Base-by-base conservation (phyloP, 257 asterid genomes). In the Solanum peruvianum region DNA sequence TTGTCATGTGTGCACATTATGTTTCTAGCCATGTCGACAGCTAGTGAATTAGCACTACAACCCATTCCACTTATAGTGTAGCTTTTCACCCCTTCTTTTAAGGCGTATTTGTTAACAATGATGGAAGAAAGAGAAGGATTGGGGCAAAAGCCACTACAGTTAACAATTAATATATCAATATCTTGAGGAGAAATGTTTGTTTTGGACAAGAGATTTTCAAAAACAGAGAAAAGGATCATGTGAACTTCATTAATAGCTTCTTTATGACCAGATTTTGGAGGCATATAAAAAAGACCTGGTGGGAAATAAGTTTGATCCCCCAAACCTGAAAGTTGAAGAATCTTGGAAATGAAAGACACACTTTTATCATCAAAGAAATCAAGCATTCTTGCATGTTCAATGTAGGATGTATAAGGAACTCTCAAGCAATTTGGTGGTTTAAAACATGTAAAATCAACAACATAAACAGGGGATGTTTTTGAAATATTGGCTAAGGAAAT, bases 121-220 rank as follows among this genome's bases (percentile, higher is more conserved):
- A 94, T 90, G 52, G 97, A 89, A 1, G 98, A 88, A 16, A 96
- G 98, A 0, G 98, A 95, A 0, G 99, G 99, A 21, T 87, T 21
- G 0, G 99, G 98, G 88, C 98, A 95, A 85, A 95, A 96, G 5
- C 98, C 98, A 64, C 99, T 96, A 92, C 98, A 96, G 89, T 96
- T 96, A 47, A 95, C 98, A 20, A 96, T 94, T 15, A 96, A 92
- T 12, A 93, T 41, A 81, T 96, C 98, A 73, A 96, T 91, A 1
- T 95, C 95, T 0, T 62, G 2, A 0, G 97, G 92, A 0, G 89
- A 56, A 9, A 89, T 87, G 11, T 88, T 82, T n/a, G 98, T 92
- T 86, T 92, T 93, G 7, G 90, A 78, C 13, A 96, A 42, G 4
- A 96, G 92, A 73, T 94, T 87, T 52, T 91, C 87, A 27, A 96